These are phyloP conservation scores for Daldinia bambusicola DNA, from an alignment of 495 filamentous ascomycete genomes.

Conservation along the genomic window DNA sequence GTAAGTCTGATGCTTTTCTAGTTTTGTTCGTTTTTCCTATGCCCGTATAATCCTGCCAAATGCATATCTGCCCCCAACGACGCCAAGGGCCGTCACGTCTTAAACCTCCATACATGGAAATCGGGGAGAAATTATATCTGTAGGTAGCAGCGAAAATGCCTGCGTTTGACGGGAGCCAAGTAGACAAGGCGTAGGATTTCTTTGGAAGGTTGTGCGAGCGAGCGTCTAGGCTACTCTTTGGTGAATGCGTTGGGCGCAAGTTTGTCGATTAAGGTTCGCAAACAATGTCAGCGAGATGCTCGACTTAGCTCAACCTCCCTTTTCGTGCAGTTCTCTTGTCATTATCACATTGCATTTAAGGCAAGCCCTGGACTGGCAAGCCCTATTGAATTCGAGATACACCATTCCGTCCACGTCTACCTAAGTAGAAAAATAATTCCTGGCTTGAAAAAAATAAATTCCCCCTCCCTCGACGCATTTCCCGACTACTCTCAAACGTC, in stretches of 20 bases:
- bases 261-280: conserved; percentile 8
- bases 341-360: conserved; percentile 4
- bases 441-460: not conserved
- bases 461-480: not conserved
- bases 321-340: conserved; percentile 1
- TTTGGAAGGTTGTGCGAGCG: not conserved
- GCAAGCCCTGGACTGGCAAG: not conserved
- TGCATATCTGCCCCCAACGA: not conserved
- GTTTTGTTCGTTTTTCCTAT: conserved; percentile 10
- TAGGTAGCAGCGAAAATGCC: not conserved
- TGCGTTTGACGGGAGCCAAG: not conserved
- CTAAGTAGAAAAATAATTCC: conserved; percentile 1
- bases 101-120: not conserved
- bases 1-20: conserved; percentile 61
- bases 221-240: not conserved
- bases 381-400: conserved; percentile 5
- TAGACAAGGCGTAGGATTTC: not conserved
- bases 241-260: not conserved
- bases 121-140: not conserved
- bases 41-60: not conserved
- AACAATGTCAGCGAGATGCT: conserved; percentile 10
- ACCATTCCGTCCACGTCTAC: not conserved
- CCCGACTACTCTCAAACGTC: not conserved
- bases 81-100: not conserved
- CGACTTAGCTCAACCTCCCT: conserved; percentile 7